Evolutionary conservation across 2,329 filamentous ascomycete genomes (phyloP).

Genomic region (Aureobasidium uvarum): DNA sequence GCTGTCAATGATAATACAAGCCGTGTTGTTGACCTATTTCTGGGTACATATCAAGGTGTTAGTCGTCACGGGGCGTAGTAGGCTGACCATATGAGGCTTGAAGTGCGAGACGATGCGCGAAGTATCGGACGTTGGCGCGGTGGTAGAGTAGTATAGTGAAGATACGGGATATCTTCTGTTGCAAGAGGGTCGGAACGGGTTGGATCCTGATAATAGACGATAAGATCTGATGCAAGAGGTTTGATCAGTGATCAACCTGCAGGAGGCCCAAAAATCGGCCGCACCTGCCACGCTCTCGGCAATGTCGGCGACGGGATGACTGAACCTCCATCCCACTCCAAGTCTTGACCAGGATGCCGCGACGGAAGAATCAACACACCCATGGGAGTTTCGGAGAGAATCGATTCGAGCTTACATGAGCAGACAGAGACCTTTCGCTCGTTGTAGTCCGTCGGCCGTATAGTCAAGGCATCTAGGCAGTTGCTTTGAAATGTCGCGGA

Average conservation of each 20-base stretch:
- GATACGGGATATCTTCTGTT: background rate
- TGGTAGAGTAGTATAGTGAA: background rate
- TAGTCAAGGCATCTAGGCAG: constrained; percentile 16
- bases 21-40: constrained; percentile 11
- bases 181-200: background rate
- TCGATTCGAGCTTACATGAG: background rate
- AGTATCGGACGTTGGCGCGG: background rate
- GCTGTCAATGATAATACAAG: background rate
- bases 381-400: background rate
- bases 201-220: background rate
- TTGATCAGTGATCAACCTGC: background rate
- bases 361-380: constrained; percentile 12
- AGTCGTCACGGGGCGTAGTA: background rate
- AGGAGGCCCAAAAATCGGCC: constrained; percentile 5
- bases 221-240: background rate
- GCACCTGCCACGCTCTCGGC: constrained; percentile 4
- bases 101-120: background rate
- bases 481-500: constrained; percentile 13
- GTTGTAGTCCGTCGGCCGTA: background rate
- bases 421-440: background rate
- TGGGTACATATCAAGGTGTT: background rate
- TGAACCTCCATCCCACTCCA: background rate
- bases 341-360: background rate
- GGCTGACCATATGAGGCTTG: background rate
- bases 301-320: constrained; percentile 5